A percentile compares a stretch with the other conserved stretches of the same genome.
phyloP scores from a whole-genome alignment of 2,329 filamentous ascomycete species.

The Venturia asperata region DNA sequence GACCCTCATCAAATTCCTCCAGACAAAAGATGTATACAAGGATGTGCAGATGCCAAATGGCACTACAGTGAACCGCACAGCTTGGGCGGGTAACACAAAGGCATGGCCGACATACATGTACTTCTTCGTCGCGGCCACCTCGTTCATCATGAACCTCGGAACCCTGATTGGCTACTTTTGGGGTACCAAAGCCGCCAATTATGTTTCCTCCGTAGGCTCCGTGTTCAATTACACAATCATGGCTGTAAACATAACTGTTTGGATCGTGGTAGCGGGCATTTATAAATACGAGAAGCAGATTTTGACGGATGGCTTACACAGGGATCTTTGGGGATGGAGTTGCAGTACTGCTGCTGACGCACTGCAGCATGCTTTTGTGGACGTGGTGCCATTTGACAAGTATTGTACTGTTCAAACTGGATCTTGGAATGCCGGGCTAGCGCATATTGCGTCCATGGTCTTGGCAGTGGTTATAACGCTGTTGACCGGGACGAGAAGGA shows the following conservation, averaged over 20 bases:
- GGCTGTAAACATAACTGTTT: conserved; percentile 32
- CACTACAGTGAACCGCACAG: conserved; percentile 28
- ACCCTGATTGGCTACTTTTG: conserved; percentile 31
- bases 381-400: conserved; percentile 31
- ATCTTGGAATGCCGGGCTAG: conserved; percentile 33
- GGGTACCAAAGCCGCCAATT: conserved; percentile 31
- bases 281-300: conserved; percentile 34
- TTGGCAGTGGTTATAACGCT: conserved; percentile 29
- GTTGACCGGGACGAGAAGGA: conserved; percentile 26
- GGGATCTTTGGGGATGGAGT: conserved; percentile 40
- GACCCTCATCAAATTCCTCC: conserved; percentile 35
- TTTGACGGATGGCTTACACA: conserved; percentile 27
- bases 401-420: conserved; percentile 34
- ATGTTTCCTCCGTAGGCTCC: conserved; percentile 26
- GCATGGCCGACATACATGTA: conserved; percentile 38
- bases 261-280: conserved; percentile 30
- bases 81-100: conserved; percentile 34
- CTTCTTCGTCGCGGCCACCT: conserved; percentile 29
- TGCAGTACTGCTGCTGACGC: conserved; percentile 30
- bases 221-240: conserved; percentile 29
- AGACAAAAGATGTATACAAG: conserved; percentile 29
- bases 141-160: conserved; percentile 30
- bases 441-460: conserved; percentile 28
- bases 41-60: conserved; percentile 21
- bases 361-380: conserved; percentile 33